A percentile compares a stretch with the other conserved stretches of the same genome.
These are phyloP conservation scores for Metschnikowia corniflorae DNA, from an alignment of 805 yeast species.

Conservation along the genomic window DNA sequence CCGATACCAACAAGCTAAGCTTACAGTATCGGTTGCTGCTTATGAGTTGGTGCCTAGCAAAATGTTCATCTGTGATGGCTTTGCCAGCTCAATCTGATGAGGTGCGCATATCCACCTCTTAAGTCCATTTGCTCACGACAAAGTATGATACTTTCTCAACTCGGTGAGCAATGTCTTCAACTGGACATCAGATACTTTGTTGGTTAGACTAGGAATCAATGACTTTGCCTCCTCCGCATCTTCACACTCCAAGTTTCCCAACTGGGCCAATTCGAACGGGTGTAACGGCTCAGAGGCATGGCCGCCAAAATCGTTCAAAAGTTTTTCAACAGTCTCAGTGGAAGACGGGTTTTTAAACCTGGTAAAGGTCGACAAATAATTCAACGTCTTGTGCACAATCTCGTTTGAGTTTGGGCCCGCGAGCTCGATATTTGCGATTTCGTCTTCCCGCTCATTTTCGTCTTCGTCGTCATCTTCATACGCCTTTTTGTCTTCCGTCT, in stretches of 20 bases:
- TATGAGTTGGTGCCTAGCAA: no score
- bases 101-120: neutral
- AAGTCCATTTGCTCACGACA: conserved; percentile 18
- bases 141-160: conserved; percentile 56
- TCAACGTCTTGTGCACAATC: conserved; percentile 87
- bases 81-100: no score
- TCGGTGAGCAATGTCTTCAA: conserved; percentile 85
- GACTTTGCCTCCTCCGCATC: conserved; percentile 97
- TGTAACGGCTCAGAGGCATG: conserved; percentile 58
- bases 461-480: conserved; percentile 31
- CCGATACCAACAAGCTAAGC: no score
- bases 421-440: conserved; percentile 43
- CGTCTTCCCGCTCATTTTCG: conserved; percentile 42
- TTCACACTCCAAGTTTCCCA: conserved; percentile 88
- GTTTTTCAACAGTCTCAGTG: conserved; percentile 86
- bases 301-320: conserved; percentile 65
- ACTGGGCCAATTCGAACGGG: conserved; percentile 93
- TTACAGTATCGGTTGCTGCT: no score
- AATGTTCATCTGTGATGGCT: no score
- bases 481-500: conserved; percentile 29
- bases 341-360: conserved; percentile 91
- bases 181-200: conserved; percentile 81
- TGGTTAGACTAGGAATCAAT: conserved; percentile 79
- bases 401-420: conserved; percentile 78
- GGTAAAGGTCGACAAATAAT: conserved; percentile 79